These are phyloP conservation scores for Tuctoria greenei DNA, from an alignment of 176 grass and related monocot species.

Conservation along the genomic window DNA sequence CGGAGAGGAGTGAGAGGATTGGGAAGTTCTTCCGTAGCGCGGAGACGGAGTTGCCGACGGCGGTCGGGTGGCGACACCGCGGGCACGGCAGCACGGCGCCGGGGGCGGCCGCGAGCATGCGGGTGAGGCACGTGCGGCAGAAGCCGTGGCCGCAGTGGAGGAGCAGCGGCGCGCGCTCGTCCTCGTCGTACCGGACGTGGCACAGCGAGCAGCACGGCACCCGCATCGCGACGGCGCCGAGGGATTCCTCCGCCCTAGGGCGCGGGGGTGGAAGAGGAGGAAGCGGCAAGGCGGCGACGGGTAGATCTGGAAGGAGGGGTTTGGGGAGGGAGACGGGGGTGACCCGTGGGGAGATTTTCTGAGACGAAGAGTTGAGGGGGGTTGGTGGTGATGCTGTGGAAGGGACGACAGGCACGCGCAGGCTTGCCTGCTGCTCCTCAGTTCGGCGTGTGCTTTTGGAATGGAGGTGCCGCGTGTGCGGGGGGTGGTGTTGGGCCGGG, in stretches of 20 bases:
- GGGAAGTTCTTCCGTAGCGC: constrained; percentile 94
- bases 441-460: constrained; percentile 17
- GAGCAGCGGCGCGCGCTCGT: constrained; percentile 78
- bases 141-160: constrained; percentile 99
- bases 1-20: constrained; percentile 77
- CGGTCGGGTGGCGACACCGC: constrained; percentile 82
- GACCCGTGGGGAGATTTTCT: constrained; percentile 42
- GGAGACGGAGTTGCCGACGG: constrained; percentile 88
- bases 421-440: not conserved
- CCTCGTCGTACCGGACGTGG: constrained; percentile 85
- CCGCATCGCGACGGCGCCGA: constrained; percentile 51
- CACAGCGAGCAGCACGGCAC: constrained; percentile 94
- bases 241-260: constrained; percentile 35
- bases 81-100: constrained; percentile 71
- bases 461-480: constrained; percentile 22
- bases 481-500: constrained; percentile 3
- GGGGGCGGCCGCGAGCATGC: constrained; percentile 68
- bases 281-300: constrained; percentile 3
- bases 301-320: constrained; percentile 32
- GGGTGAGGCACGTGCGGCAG: constrained; percentile 88
- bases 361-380: constrained; percentile 2
- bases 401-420: constrained; percentile 25
- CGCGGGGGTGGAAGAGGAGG: not conserved
- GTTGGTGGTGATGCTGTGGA: constrained; percentile 40
- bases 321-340: not conserved